Conservation (phyloP, 345 rosid species). For the Citrus sp. region DNA sequence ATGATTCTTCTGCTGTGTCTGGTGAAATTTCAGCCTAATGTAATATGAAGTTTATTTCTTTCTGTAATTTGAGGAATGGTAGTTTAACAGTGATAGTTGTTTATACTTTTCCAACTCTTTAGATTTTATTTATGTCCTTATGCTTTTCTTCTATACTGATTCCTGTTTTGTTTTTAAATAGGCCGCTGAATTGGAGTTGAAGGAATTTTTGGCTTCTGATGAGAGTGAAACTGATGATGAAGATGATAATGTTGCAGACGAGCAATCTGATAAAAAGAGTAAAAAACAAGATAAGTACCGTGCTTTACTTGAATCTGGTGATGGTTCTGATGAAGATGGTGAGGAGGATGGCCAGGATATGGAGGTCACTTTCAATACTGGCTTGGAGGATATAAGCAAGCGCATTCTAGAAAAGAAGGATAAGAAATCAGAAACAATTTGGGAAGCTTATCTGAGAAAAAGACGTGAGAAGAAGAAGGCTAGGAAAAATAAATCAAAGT, state of each 20-base stretch:
- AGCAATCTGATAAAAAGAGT: slow-evolving; percentile 39
- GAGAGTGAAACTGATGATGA: slow-evolving; percentile 66
- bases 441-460: slow-evolving; percentile 65
- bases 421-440: slow-evolving; percentile 68
- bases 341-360: slow-evolving; percentile 67
- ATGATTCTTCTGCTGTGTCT: not conserved
- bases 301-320: slow-evolving; percentile 60
- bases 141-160: slow-evolving; percentile 19
- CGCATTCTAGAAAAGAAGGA: slow-evolving; percentile 70
- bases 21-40: not conserved
- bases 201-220: slow-evolving; percentile 86
- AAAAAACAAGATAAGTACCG: slow-evolving; percentile 55
- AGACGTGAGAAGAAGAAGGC: slow-evolving; percentile 67
- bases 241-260: slow-evolving; percentile 31
- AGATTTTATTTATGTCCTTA: not conserved
- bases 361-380: slow-evolving; percentile 92
- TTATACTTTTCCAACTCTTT: not conserved
- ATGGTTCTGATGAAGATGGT: slow-evolving; percentile 57
- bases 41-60: not conserved
- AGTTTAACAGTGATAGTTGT: not conserved
- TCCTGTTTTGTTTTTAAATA: slow-evolving; percentile 21
- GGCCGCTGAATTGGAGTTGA: slow-evolving; percentile 79
- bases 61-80: not conserved
- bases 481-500: slow-evolving; percentile 49
- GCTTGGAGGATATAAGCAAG: slow-evolving; percentile 85